phyloP scores from a whole-genome alignment of 345 rosid genomes.

The Mallotus nudiflorus region DNA sequence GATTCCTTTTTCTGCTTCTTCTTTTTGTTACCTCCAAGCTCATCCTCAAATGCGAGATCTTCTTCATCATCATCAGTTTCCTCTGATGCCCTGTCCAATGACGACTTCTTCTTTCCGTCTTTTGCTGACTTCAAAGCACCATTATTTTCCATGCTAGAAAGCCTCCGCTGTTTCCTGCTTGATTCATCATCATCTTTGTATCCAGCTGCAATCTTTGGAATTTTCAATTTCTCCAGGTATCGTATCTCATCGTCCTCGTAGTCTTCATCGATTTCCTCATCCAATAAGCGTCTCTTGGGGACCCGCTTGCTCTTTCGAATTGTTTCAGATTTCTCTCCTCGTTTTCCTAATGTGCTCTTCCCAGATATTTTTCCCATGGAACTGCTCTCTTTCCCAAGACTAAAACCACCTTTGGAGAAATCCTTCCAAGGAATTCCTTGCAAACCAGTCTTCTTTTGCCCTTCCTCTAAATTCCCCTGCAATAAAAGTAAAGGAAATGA shows the following conservation, averaged over 20 bases:
- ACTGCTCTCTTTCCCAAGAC: conserved; percentile 56
- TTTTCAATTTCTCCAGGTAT: conserved; percentile 74
- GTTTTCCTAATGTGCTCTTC: conserved; percentile 45
- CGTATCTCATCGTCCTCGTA: conserved; percentile 86
- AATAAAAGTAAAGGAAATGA: conserved; percentile 26
- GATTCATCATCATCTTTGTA: conserved; percentile 54
- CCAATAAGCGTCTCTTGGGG: conserved; percentile 62
- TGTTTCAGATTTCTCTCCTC: conserved; percentile 55
- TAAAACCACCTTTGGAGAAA: conserved; percentile 55
- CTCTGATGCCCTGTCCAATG: conserved; percentile 42
- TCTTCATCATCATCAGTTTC: conserved; percentile 70
- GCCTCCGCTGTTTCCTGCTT: conserved; percentile 55
- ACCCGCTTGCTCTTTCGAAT: conserved; percentile 78
- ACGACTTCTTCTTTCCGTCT: conserved; percentile 58
- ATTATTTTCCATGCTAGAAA: conserved; percentile 51
- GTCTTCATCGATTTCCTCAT: conserved; percentile 57
- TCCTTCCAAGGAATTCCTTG: conserved; percentile 79
- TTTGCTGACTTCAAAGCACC: conserved; percentile 39
- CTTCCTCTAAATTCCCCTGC: conserved; percentile 61
- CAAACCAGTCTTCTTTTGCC: conserved; percentile 53
- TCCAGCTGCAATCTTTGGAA: conserved; percentile 43
- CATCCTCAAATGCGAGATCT: conserved; percentile 50
- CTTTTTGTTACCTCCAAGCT: conserved; percentile 45
- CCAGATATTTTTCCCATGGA: conserved; percentile 46
- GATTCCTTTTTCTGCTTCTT: conserved; percentile 58